phyloP scores from a whole-genome alignment of 2,329 filamentous ascomycete genomes.

The Lomentospora prolificans region DNA sequence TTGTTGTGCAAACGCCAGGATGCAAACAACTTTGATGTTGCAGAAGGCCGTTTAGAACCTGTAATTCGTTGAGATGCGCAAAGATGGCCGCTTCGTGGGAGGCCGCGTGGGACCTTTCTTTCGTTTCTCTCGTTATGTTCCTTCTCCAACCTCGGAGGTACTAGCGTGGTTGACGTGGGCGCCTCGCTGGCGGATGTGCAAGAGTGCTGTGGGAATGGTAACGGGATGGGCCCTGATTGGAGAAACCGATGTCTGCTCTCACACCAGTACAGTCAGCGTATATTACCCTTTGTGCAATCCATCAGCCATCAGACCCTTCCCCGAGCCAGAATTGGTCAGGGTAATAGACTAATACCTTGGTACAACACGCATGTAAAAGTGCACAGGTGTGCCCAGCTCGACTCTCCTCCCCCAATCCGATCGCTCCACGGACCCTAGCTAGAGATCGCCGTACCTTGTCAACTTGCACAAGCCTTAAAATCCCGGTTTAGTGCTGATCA shows the following conservation, averaged over 20 bases:
- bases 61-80: slow-evolving; percentile 3
- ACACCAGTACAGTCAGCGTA: neutral
- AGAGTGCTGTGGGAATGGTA: slow-evolving; percentile 5
- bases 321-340: neutral
- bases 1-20: slow-evolving; percentile 7
- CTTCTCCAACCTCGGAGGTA: neutral
- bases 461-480: neutral
- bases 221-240: slow-evolving; percentile 1
- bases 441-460: slow-evolving; percentile 1
- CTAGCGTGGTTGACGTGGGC: too few species aligned
- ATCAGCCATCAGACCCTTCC: neutral
- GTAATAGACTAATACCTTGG: too few species aligned
- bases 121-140: neutral
- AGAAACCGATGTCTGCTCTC: neutral
- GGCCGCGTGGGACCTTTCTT: neutral
- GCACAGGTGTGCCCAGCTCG: slow-evolving; percentile 2
- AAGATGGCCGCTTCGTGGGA: slow-evolving; percentile 1
- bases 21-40: neutral
- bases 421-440: neutral
- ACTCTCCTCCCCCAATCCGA: neutral
- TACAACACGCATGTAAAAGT: neutral
- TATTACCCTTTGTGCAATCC: neutral
- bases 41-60: neutral
- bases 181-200: too few species aligned
- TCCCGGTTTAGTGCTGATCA: neutral